Conservation (phyloP, 148 eudicot genomes). For the Dysphania ambrosioides region DNA sequence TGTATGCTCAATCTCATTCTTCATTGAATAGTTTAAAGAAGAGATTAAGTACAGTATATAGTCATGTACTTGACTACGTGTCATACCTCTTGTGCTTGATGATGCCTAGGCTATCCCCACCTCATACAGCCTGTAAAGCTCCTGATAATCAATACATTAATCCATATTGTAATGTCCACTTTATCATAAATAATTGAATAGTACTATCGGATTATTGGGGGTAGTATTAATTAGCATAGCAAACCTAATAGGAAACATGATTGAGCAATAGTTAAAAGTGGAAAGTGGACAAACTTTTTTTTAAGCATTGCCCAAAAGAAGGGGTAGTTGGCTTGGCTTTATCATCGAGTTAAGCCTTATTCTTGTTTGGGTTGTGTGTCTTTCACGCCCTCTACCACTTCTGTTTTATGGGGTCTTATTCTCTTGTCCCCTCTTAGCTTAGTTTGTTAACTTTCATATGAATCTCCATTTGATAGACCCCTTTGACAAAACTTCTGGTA, state of each 20-base stretch:
- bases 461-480: slow-evolving; percentile 4
- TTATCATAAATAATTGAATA: slow-evolving; percentile 2
- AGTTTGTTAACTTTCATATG: slow-evolving; percentile 11
- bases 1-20: too few relatives aligned
- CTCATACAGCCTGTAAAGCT: slow-evolving; percentile 32
- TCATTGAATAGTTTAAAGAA: too few relatives aligned
- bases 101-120: slow-evolving; percentile 2
- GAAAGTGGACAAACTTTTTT: slow-evolving; percentile 5
- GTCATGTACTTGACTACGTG: neutral
- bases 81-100: slow-evolving; percentile 14
- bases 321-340: slow-evolving; percentile 50
- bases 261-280: slow-evolving; percentile 19
- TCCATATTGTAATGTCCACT: slow-evolving; percentile 5
- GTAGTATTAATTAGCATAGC: slow-evolving; percentile 1
- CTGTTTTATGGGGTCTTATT: slow-evolving; percentile 13
- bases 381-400: slow-evolving; percentile 16
- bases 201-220: neutral
- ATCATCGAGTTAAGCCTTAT: slow-evolving; percentile 37
- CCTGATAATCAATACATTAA: slow-evolving; percentile 11
- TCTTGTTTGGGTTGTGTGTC: slow-evolving; percentile 18
- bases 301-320: slow-evolving; percentile 28
- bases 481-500: slow-evolving; percentile 10
- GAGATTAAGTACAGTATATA: too few relatives aligned
- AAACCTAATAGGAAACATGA: slow-evolving; percentile 25
- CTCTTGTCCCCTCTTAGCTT: slow-evolving; percentile 6